Evolutionary conservation across 1,284 basidiomycete genomes (phyloP), one percentile per base, ranked within the genome.

Genomic region (Fomes fomentarius): DNA sequence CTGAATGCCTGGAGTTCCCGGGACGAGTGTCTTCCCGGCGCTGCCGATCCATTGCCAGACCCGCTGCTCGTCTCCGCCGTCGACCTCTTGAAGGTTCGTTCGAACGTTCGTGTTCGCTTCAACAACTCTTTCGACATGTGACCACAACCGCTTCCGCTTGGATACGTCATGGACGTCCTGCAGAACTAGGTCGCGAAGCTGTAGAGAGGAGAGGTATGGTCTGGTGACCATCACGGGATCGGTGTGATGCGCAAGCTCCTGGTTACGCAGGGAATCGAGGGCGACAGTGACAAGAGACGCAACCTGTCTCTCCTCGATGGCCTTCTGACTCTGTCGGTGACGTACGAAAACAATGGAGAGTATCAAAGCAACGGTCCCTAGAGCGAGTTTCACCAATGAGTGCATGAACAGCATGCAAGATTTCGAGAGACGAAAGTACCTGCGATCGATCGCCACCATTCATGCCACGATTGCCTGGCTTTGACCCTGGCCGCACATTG

Each of bases 41-140:
- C 72, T 73, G 25, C 91, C 90, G 26, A 93, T 83, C 90, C 90
- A 93, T 52, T 85, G 76, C 90, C 90, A 93, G 51, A 93, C 91
- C 57, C 89, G 82, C 70, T 85, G 79, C 73, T 93, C 91, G 67
- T 93, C 90, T n/a, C 91, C 96, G 46, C 94, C 95, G 57, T 81
- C 79, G 42, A 93, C 83, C 73, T 98, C 95, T 69, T 93, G 90
- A 58, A 96, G 79, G 68, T 93, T 90, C 24, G 88, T 87, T 52
- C 93, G 84, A 17, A 99, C 93, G 72, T 99, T 99, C 17, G 94
- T 85, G 73, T 99, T 99, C 50, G 85, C 85, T 74, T 99, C 96
- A 1, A 99, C 93, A 41, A 95, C 76, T 44, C 81, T 84, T 68
- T 93, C 90, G 38, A 99, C 97, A 54, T 83, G 82, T 43, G 83